phyloP scores from a whole-genome alignment of 805 yeast species.

The Sugiyamaella americana region DNA sequence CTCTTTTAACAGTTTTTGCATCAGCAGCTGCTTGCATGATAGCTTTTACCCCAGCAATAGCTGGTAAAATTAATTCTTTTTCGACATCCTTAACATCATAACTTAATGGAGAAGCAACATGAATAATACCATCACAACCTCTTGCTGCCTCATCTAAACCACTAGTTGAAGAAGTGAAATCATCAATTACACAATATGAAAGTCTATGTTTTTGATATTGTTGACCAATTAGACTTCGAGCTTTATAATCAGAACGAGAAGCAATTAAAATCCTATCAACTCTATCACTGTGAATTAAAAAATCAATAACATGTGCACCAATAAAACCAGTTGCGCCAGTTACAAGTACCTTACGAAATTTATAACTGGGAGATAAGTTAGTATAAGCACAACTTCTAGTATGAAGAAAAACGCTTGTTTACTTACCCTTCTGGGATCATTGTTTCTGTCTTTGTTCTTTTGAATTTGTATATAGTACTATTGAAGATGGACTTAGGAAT shows the following conservation, averaged over 20 bases:
- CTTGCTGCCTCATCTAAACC: constrained; percentile 35
- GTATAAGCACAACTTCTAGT: too few species aligned
- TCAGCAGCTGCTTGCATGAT: constrained; percentile 38
- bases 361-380: too few species aligned
- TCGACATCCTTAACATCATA: constrained; percentile 33
- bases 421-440: too few species aligned
- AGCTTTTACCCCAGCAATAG: constrained; percentile 42
- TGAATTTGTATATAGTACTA: too few species aligned
- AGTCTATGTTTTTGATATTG: constrained; percentile 3
- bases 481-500: too few species aligned
- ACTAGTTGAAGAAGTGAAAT: constrained; percentile 33
- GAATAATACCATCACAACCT: constrained; percentile 31
- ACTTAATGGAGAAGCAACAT: constrained; percentile 36
- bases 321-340: constrained; percentile 50
- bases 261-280: constrained; percentile 38
- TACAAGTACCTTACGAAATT: constrained; percentile 29
- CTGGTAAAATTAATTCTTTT: constrained; percentile 42
- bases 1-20: constrained; percentile 39
- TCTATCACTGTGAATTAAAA: constrained; percentile 36
- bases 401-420: too few species aligned
- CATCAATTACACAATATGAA: constrained; percentile 26
- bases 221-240: constrained; percentile 25
- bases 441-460: too few species aligned
- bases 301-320: constrained; percentile 42
- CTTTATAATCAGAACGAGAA: constrained; percentile 39